Percentiles rank a stretch among this genome's conserved stretches.
phyloP scores from a whole-genome alignment of 1,284 basidiomycete species.

The Cutaneotrichosporon dermatis region DNA sequence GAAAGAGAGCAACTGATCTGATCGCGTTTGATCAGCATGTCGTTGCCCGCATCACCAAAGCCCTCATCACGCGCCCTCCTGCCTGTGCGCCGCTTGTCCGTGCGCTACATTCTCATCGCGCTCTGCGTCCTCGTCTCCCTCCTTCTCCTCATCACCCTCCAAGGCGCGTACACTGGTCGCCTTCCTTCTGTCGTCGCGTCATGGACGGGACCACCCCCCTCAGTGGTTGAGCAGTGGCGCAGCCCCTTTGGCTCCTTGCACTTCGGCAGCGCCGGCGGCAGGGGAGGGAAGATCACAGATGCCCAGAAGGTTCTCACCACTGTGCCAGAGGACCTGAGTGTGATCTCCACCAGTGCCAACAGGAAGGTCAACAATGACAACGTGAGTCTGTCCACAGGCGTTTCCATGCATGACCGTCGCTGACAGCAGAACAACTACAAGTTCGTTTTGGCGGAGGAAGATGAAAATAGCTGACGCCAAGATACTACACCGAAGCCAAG shows the following conservation, averaged over 20 bases:
- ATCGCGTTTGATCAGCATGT: too few relatives aligned
- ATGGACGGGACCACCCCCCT: not conserved
- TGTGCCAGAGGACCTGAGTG: not conserved
- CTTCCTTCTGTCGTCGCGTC: not conserved
- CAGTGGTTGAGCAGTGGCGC: too few relatives aligned
- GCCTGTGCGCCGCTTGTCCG: not conserved
- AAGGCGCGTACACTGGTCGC: not conserved
- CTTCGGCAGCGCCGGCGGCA: not conserved
- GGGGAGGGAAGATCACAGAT: not conserved
- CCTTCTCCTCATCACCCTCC: not conserved
- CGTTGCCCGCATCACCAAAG: too few relatives aligned
- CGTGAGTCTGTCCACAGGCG: not conserved
- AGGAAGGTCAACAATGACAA: too few relatives aligned
- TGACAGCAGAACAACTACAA: slow-evolving; percentile 9
- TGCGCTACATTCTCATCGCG: not conserved
- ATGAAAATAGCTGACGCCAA: not conserved
- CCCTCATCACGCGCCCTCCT: too few relatives aligned
- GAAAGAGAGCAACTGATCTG: too few relatives aligned
- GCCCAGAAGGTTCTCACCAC: not conserved
- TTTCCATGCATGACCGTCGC: not conserved
- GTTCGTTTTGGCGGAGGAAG: not conserved
- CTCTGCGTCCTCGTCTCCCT: not conserved
- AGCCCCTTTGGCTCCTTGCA: not conserved
- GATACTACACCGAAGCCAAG: slow-evolving; percentile 14
- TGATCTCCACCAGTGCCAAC: too few relatives aligned